Evolutionary conservation across 495 filamentous ascomycete genomes (phyloP).

Genomic region (Terfezia boudieri): DNA sequence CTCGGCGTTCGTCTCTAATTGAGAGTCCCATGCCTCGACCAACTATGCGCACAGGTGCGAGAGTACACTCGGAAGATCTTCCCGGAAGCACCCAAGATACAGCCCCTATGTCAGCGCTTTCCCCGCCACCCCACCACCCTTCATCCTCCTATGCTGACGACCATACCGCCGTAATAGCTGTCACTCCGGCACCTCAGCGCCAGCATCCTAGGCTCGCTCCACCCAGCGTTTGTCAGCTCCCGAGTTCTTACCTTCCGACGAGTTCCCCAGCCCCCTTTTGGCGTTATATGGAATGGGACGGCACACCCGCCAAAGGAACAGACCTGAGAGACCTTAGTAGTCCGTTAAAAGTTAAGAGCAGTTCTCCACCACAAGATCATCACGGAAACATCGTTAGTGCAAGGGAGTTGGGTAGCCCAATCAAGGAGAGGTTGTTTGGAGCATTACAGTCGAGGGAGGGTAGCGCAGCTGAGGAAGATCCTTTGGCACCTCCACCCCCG

Average conservation of each 20-base stretch:
- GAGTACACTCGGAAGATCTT: neutral
- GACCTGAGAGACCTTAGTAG: constrained; percentile 29
- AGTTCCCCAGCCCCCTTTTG: constrained; percentile 94
- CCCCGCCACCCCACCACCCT: constrained; percentile 16
- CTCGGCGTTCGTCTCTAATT: neutral
- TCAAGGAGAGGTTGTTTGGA: constrained; percentile 9
- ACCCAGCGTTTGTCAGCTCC: constrained; percentile 70
- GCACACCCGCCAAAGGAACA: constrained; percentile 48
- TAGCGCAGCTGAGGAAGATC: neutral
- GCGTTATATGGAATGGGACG: constrained; percentile 59
- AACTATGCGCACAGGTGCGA: constrained; percentile 8
- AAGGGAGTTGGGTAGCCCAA: constrained; percentile 14
- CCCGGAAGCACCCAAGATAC: constrained; percentile 3
- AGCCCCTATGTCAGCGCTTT: constrained; percentile 7
- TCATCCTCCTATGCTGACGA: constrained; percentile 30
- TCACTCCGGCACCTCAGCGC: constrained; percentile 66
- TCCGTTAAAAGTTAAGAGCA: constrained; percentile 31
- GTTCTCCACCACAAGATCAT: constrained; percentile 26
- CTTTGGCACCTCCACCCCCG: neutral
- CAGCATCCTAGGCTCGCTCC: constrained; percentile 67
- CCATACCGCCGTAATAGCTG: constrained; percentile 35
- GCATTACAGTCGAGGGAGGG: neutral
- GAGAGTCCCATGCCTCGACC: constrained; percentile 12
- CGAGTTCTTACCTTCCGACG: constrained; percentile 85
- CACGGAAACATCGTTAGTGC: constrained; percentile 40